Evolutionary conservation across 1,284 basidiomycete species (phyloP).

Genomic region (Paramarasmius palmivorus): DNA sequence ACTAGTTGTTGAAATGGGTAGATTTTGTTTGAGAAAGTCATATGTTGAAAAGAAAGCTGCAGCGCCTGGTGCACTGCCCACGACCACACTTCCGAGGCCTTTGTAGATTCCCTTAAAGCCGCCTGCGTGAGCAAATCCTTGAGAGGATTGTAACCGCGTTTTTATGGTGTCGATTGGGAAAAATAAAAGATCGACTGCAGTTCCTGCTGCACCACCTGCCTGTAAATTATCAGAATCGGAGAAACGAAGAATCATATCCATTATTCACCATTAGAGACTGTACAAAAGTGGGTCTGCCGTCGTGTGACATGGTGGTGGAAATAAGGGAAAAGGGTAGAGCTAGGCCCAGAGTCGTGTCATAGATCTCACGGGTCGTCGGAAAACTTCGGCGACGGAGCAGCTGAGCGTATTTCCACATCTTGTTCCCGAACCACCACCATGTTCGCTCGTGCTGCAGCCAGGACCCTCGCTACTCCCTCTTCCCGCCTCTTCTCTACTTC

Average conservation of each 20-base stretch:
- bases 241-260: conserved; percentile 5
- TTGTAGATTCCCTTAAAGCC: conserved; percentile 94
- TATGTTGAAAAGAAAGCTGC: conserved; percentile 96
- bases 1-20: conserved; percentile 63
- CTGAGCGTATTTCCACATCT: neutral
- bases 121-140: conserved; percentile 86
- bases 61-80: conserved; percentile 96
- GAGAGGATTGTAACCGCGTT: conserved; percentile 87
- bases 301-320: neutral
- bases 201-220: conserved; percentile 88
- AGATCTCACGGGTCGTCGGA: too few relatives aligned
- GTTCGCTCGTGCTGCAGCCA: conserved; percentile 58
- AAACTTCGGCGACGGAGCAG: too few relatives aligned
- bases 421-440: conserved; percentile 33
- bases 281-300: conserved; percentile 32
- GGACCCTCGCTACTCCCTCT: conserved; percentile 41
- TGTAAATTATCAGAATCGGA: conserved; percentile 28
- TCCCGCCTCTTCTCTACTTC: conserved; percentile 81
- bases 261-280: conserved; percentile 40
- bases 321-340: conserved; percentile 11
- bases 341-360: conserved; percentile 9
- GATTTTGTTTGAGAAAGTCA: conserved; percentile 80
- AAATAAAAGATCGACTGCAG: conserved; percentile 91
- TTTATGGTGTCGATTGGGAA: conserved; percentile 98
- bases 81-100: conserved; percentile 92